Evolutionary conservation across 805 yeast species (phyloP), one percentile per base, ranked within the genome.

Genomic region (Candida nitratophila): DNA sequence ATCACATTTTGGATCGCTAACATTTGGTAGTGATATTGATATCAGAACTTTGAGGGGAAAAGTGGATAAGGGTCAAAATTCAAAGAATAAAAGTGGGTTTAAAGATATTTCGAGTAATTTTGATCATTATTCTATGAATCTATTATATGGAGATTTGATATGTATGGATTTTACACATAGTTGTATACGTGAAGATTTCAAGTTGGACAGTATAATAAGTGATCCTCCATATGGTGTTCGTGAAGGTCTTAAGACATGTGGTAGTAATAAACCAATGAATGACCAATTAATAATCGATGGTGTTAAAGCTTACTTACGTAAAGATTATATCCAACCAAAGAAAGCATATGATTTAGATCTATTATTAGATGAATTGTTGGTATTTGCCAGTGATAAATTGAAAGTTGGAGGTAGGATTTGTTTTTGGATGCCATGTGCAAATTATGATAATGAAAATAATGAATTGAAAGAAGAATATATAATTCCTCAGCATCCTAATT

Each of bases 171-270:
- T 93, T 63, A 93, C 98, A 2, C 89, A 93, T 60, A 84, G 85
- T 60, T 83, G 96, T 3, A 69, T 93, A 43, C 71, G 96, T 50
- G 46, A 60, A 0, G 71, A 74, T 49, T 63, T 93, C 21, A 57
- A 52, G 24, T 71, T 93, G 14, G 96, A 93, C 59, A 73, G 86
- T 1, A 91, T 93, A 5, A 77, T 91, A 2, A 89, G 97, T 59
- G 99, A 93, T 64, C 99, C 99, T 2, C 99, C 99, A 0, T 93
- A 93, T 61, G 99, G 99, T 12, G 95, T 93, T 2, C 73, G 99
- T 53, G 99, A 93, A 62, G 96, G 98, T 3, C 75, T 93, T 43
- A 89, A 88, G 60, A 96, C 89, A 1, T 78, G 95, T 44, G 99
- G 99, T 4, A 85, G 95, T 4, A 79, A 75, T 50, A 64, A 74